A percentile compares a stretch with the other conserved stretches of the same genome.
phyloP scores from a whole-genome alignment of 495 filamentous ascomycete genomes.

The Diplogelasinospora grovesii region DNA sequence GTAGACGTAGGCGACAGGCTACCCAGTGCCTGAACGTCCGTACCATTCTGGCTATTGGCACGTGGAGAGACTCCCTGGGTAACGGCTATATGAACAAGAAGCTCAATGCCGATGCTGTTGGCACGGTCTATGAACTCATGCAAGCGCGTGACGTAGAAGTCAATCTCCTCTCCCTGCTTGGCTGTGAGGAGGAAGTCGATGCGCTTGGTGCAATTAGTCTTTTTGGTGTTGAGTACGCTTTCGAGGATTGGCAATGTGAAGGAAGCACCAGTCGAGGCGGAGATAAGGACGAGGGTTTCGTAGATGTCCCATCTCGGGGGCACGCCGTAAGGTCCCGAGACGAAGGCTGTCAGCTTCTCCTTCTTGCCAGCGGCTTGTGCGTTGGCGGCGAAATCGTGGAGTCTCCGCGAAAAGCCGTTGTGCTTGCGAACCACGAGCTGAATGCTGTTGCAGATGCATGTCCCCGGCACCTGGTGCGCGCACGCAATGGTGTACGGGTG shows the following conservation, averaged over 20 bases:
- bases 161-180: conserved; percentile 59
- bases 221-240: conserved; percentile 37
- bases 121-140: conserved; percentile 50
- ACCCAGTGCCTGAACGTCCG: background rate
- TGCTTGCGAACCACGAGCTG: conserved; percentile 69
- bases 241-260: conserved; percentile 53
- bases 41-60: background rate
- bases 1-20: conserved; percentile 11
- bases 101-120: conserved; percentile 37
- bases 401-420: conserved; percentile 59
- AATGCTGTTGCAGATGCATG: conserved; percentile 51
- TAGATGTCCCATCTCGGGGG: conserved; percentile 51
- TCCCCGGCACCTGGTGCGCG: conserved; percentile 34
- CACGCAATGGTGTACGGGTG: conserved; percentile 79
- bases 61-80: conserved; percentile 36
- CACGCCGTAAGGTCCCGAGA: conserved; percentile 53
- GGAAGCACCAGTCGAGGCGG: conserved; percentile 51
- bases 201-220: conserved; percentile 51
- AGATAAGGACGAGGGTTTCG: conserved; percentile 52
- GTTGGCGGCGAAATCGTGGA: conserved; percentile 58
- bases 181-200: conserved; percentile 70
- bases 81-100: conserved; percentile 46
- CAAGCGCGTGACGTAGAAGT: conserved; percentile 61
- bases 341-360: conserved; percentile 37
- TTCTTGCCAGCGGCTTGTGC: conserved; percentile 24